Percentiles rank a stretch among this genome's conserved stretches.
These are phyloP conservation scores for Neurospora sp. DNA, from an alignment of 2,329 filamentous ascomycete species.

Conservation along the genomic window DNA sequence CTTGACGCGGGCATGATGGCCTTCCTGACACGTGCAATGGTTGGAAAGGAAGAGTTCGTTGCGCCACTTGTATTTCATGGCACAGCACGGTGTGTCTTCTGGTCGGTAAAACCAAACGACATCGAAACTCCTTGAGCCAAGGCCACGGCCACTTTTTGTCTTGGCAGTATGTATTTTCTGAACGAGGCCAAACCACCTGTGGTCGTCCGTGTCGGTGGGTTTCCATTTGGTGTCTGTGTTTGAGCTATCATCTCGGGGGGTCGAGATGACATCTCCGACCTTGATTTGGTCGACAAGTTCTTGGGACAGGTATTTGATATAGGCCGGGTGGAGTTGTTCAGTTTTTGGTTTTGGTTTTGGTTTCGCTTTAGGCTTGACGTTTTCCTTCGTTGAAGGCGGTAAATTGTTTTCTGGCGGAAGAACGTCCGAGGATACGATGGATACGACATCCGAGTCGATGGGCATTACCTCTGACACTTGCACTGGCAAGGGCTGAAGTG, in stretches of 20 bases:
- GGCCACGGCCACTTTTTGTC: background rate
- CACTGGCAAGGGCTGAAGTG: background rate
- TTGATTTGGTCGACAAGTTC: conserved; percentile 25
- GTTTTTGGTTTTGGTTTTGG: conserved; percentile 12
- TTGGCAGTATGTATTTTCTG: conserved; percentile 38
- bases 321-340: background rate
- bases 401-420: background rate
- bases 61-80: conserved; percentile 55
- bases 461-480: background rate
- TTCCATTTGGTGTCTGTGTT: conserved; percentile 48
- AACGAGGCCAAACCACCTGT: conserved; percentile 63
- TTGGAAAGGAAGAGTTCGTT: conserved; percentile 72
- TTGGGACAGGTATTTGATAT: conserved; percentile 5
- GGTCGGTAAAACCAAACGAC: conserved; percentile 68
- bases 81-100: conserved; percentile 57
- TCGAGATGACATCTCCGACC: conserved; percentile 41
- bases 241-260: conserved; percentile 27
- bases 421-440: background rate
- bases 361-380: background rate
- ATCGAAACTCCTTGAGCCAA: conserved; percentile 37
- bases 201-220: conserved; percentile 32
- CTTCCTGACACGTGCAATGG: conserved; percentile 58
- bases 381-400: conserved; percentile 14
- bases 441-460: background rate
- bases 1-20: conserved; percentile 29